A percentile compares a stretch with the other conserved stretches of the same genome.
Evolutionary conservation across 1,139 yeast species (phyloP).

Genomic region (Zygosaccharomyces pseudobailii): DNA sequence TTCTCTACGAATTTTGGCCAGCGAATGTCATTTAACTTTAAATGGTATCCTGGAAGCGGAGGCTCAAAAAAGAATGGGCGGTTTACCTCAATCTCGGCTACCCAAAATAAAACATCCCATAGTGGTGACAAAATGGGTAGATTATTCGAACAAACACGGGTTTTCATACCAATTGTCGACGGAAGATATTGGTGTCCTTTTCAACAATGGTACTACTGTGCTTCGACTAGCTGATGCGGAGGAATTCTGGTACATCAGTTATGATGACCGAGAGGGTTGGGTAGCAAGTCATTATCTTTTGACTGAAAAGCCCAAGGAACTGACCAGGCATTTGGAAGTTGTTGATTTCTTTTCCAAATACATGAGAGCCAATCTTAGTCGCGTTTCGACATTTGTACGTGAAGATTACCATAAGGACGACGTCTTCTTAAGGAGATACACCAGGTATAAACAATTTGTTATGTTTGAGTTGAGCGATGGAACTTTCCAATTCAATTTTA

Average conservation of each 20-base stretch:
- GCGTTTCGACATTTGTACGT: slow-evolving; percentile 52
- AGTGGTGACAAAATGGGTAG: slow-evolving; percentile 94
- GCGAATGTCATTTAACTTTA: slow-evolving; percentile 41
- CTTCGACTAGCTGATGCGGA: slow-evolving; percentile 62
- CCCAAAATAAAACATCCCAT: slow-evolving; percentile 54
- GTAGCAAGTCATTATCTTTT: slow-evolving; percentile 59
- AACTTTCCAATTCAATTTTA: slow-evolving; percentile 87
- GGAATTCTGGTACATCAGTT: slow-evolving; percentile 55
- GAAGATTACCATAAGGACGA: slow-evolving; percentile 49
- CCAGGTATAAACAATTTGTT: slow-evolving; percentile 71
- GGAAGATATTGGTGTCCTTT: slow-evolving; percentile 87
- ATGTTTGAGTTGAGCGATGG: slow-evolving; percentile 95
- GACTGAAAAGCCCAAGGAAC: slow-evolving; percentile 53
- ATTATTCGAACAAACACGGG: slow-evolving; percentile 93
- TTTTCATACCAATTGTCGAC: slow-evolving; percentile 88
- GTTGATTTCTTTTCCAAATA: slow-evolving; percentile 80
- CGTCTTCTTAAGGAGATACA: slow-evolving; percentile 73
- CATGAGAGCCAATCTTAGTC: slow-evolving; percentile 75
- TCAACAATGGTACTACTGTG: slow-evolving; percentile 78
- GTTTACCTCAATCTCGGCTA: slow-evolving; percentile 31
- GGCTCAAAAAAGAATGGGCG: slow-evolving; percentile 40
- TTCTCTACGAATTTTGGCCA: slow-evolving; percentile 39
- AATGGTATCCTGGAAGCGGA: slow-evolving; percentile 42
- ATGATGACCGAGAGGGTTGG: slow-evolving; percentile 67
- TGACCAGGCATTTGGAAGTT: slow-evolving; percentile 70